Conservation (phyloP, 164 flowering plant genomes). For the Protea cynaroides region DNA sequence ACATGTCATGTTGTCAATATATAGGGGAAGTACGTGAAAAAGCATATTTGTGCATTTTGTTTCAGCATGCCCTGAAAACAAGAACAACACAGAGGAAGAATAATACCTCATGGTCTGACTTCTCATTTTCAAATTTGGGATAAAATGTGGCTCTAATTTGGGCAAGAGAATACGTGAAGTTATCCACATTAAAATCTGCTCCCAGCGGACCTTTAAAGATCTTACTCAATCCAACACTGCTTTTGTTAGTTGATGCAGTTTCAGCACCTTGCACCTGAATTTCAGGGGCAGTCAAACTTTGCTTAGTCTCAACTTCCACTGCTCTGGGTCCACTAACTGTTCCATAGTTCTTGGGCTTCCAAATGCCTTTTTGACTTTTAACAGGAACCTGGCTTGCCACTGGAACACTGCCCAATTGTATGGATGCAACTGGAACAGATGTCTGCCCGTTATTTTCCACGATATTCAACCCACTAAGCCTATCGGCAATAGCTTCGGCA, state of each 20-base stretch:
- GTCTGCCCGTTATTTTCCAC: constrained; percentile 22
- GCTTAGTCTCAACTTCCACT: constrained; percentile 21
- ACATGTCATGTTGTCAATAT: too few species aligned
- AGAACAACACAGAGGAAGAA: not conserved
- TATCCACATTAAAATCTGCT: constrained; percentile 59
- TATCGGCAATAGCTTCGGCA: constrained; percentile 27
- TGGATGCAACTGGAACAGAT: constrained; percentile 15
- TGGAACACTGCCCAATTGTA: constrained; percentile 27
- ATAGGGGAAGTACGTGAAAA: too few species aligned
- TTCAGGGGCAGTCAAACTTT: constrained; percentile 2
- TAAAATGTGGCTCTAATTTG: constrained; percentile 93
- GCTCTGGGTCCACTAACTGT: constrained; percentile 38
- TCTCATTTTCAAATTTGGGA: constrained; percentile 98
- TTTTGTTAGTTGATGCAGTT: constrained; percentile 19
- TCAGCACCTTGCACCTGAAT: constrained; percentile 13
- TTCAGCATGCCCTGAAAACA: not conserved
- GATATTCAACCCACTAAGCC: constrained; percentile 26
- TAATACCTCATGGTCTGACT: constrained; percentile 92
- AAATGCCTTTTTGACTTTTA: constrained; percentile 24
- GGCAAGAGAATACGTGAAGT: constrained; percentile 49
- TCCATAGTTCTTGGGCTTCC: constrained; percentile 56
- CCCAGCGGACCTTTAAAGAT: constrained; percentile 40
- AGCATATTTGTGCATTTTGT: not conserved
- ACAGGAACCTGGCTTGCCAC: constrained; percentile 17
- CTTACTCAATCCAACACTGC: constrained; percentile 29